Evolutionary conservation across 179 eudicot species (phyloP).

Genomic region (Actinidia arguta): DNA sequence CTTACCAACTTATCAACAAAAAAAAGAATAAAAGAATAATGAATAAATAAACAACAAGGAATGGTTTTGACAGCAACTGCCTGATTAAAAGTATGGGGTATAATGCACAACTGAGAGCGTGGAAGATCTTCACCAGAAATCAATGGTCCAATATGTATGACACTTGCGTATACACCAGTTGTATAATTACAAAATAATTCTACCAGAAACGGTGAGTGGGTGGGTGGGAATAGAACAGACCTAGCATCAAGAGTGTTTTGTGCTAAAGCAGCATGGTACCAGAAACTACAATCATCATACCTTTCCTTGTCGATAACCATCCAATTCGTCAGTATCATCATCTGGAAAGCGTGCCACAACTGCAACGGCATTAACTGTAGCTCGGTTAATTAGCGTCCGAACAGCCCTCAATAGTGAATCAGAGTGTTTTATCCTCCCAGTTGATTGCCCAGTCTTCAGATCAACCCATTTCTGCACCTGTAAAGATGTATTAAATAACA

Average conservation of each 20-base stretch:
- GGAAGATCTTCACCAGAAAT: background rate
- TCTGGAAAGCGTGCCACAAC: conserved; percentile 95
- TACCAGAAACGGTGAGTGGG: background rate
- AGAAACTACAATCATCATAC: conserved; percentile 37
- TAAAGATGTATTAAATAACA: background rate
- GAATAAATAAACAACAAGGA: background rate
- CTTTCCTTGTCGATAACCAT: conserved; percentile 84
- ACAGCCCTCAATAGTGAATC: conserved; percentile 90
- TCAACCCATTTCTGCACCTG: conserved; percentile 94
- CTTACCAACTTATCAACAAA: background rate
- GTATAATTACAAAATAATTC: background rate
- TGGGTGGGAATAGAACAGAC: background rate
- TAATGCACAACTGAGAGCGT: background rate
- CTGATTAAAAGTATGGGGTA: background rate
- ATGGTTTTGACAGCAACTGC: background rate
- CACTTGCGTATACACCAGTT: background rate
- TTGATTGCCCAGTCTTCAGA: conserved; percentile 75
- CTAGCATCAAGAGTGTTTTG: no score
- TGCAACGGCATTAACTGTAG: conserved; percentile 84
- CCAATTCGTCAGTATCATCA: conserved; percentile 70
- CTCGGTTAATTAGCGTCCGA: conserved; percentile 47
- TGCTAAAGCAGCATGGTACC: background rate
- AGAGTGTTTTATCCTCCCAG: conserved; percentile 85
- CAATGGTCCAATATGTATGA: background rate
- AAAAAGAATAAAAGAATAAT: background rate